Evolutionary conservation across 2,329 filamentous ascomycete species (phyloP).

Genomic region (Calonectria multiphialidica): DNA sequence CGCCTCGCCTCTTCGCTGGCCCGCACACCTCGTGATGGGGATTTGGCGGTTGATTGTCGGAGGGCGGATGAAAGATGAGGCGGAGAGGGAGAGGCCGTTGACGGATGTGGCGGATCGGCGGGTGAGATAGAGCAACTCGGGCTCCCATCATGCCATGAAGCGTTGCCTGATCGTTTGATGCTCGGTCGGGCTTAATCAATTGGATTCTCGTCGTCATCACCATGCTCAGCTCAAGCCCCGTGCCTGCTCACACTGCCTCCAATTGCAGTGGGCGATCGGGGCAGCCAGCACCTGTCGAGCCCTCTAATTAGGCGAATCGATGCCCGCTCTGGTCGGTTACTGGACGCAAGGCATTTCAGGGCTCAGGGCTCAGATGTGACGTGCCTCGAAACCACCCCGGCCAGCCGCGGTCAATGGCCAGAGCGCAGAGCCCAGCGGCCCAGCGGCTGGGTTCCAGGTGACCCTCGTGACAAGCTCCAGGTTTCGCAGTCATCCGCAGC

Average conservation of each 20-base stretch:
- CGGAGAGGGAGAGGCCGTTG: slow-evolving; percentile 24
- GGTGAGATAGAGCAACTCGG: slow-evolving; percentile 7
- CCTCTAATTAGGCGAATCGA: slow-evolving; percentile 19
- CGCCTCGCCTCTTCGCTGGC: slow-evolving; percentile 36
- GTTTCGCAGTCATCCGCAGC: slow-evolving; percentile 42
- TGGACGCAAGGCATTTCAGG: slow-evolving; percentile 13
- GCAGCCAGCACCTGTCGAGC: neutral
- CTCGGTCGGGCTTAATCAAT: slow-evolving; percentile 20
- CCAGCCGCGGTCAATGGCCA: slow-evolving; percentile 19
- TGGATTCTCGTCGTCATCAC: slow-evolving; percentile 11
- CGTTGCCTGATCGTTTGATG: slow-evolving; percentile 22
- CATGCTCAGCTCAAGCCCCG: slow-evolving; percentile 6
- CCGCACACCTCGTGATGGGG: slow-evolving; percentile 36
- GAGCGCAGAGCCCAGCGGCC: slow-evolving; percentile 23
- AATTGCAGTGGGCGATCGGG: neutral
- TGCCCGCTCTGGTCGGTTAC: slow-evolving; percentile 17
- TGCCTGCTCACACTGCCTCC: slow-evolving; percentile 9
- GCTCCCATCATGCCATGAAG: slow-evolving; percentile 13
- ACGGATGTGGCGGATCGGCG: slow-evolving; percentile 26
- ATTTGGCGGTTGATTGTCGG: slow-evolving; percentile 30
- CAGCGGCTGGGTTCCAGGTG: slow-evolving; percentile 35
- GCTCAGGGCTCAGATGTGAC: slow-evolving; percentile 16
- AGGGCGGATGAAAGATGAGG: slow-evolving; percentile 15
- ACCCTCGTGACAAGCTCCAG: slow-evolving; percentile 40
- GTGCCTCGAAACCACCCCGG: slow-evolving; percentile 16